Base-by-base conservation (phyloP, 306 rosid genomes). In the Abrus precatorius region DNA sequence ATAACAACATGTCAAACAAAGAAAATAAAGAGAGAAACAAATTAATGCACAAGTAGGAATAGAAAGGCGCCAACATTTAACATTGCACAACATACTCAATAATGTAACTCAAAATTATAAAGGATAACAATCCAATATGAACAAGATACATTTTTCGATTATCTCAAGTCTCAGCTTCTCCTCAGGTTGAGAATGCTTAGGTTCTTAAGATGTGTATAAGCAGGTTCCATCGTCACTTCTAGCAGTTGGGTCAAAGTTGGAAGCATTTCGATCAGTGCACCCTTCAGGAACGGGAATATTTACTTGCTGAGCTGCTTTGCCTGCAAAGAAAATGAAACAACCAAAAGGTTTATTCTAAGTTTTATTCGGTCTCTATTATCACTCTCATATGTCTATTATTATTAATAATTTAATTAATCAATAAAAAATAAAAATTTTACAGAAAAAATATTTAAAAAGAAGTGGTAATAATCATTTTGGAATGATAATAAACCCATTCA, bases 221-320 rank as follows among this genome's bases (percentile, higher is more conserved):
- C 95, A 94, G 78, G 81, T 86, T 53, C 97, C 96, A 85, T 94
- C 93, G 72, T 94, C 97, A 75, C 95, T 94, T 83, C 94, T 90
- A 13, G 97, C 95, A 55, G 91, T 94, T 77, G 98, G 97, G 74
- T 89, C 95, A 61, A 78, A 94, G 88, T 90, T 93, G 45, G 1
- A 0, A 38, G 91, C 98, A 80, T 13, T 89, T 69, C 78, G 95
- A 84, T 93, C 95, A 5, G 93, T 92, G 56, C 94, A 90, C 30
- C 92, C 94, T 85, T 87, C 92, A 28, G 95, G 92, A 59, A 91
- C 72, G 2, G 92, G 97, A 82, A 91, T 1, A 27, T 9, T 49
- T 49, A 90, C 78, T 79, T 91, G 93, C n/a, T 90, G 93, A 0
- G 95, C 97, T 74, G 95, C 97, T 80, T 94, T 53, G 74, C 97